A percentile compares a stretch with the other conserved stretches of the same genome.
Conservation (phyloP, 2,329 filamentous ascomycete species). For the Exophiala sp. region DNA sequence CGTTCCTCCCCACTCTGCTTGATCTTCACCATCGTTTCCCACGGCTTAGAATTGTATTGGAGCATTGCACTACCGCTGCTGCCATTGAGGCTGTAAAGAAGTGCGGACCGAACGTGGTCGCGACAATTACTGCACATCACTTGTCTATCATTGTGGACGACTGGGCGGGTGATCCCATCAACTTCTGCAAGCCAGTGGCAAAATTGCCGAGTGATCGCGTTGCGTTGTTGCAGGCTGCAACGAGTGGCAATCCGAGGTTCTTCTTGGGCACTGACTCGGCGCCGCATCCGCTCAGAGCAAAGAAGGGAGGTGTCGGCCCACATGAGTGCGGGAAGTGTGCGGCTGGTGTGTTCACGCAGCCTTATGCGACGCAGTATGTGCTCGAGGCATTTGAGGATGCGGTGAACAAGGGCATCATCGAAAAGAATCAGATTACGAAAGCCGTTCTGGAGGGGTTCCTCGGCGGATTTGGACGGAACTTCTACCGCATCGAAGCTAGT, state of each 20-base stretch:
- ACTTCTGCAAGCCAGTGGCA: conserved; percentile 74
- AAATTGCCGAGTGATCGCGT: conserved; percentile 70
- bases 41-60: conserved; percentile 55
- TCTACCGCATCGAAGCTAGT: conserved; percentile 39
- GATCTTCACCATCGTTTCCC: conserved; percentile 74
- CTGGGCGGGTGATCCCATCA: conserved; percentile 68
- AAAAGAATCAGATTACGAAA: conserved; percentile 52
- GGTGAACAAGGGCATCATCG: conserved; percentile 51
- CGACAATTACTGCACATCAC: conserved; percentile 83
- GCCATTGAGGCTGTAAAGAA: conserved; percentile 73
- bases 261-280: conserved; percentile 71
- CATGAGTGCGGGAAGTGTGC: conserved; percentile 41
- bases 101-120: conserved; percentile 73
- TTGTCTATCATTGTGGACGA: conserved; percentile 76
- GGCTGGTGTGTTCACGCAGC: conserved; percentile 62
- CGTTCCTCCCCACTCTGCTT: conserved; percentile 76
- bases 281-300: conserved; percentile 59
- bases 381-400: conserved; percentile 58
- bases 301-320: conserved; percentile 43
- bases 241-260: conserved; percentile 56
- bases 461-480: conserved; percentile 53
- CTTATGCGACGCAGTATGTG: conserved; percentile 56
- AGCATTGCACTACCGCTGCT: conserved; percentile 84
- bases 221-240: conserved; percentile 63
- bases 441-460: conserved; percentile 58